phyloP scores from a whole-genome alignment of 148 eudicot species.

The Chenopodium quinoa region DNA sequence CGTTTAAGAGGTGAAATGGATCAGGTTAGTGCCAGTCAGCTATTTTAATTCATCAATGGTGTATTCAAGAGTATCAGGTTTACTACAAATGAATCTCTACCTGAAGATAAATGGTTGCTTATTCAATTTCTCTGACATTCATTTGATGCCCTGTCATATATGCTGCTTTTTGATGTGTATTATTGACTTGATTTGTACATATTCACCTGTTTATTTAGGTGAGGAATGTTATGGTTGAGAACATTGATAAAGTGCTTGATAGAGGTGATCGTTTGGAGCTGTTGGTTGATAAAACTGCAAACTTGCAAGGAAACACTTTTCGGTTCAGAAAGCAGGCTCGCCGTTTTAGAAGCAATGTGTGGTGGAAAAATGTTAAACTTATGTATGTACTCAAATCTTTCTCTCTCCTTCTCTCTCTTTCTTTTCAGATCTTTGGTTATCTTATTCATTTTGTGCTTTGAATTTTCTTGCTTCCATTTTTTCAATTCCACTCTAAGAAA shows the following conservation, averaged over 20 bases:
- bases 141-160: neutral
- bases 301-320: slow-evolving; percentile 77
- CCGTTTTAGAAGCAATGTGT: slow-evolving; percentile 75
- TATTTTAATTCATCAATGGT: neutral
- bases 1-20: slow-evolving; percentile 93
- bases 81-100: neutral
- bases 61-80: neutral
- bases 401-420: neutral
- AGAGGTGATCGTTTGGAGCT: slow-evolving; percentile 94
- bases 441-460: neutral
- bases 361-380: slow-evolving; percentile 98
- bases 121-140: neutral
- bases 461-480: neutral
- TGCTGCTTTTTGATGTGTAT: neutral
- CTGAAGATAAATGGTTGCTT: neutral
- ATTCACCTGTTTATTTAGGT: slow-evolving; percentile 38
- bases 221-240: slow-evolving; percentile 91
- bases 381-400: slow-evolving; percentile 51
- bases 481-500: neutral
- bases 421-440: neutral
- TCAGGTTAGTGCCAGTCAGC: slow-evolving; percentile 47
- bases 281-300: slow-evolving; percentile 85
- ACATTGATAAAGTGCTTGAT: slow-evolving; percentile 93
- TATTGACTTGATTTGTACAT: neutral
- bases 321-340: slow-evolving; percentile 95